Conservation (phyloP, 495 filamentous ascomycete species). For the Aspergillus leporis region DNA sequence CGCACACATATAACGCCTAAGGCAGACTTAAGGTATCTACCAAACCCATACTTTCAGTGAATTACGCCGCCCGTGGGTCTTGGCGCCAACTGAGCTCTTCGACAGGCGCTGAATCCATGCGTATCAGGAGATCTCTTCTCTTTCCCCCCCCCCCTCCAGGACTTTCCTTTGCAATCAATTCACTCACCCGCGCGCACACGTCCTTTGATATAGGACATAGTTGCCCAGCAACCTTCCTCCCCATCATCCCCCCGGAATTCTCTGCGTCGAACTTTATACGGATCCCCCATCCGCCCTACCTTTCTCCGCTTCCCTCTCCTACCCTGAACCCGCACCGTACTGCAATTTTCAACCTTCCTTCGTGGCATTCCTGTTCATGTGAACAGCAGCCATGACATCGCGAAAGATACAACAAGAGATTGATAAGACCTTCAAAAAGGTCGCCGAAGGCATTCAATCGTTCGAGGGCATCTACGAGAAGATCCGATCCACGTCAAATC, state of each 20-base stretch:
- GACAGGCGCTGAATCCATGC: background rate
- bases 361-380: conserved; percentile 13
- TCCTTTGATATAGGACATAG: background rate
- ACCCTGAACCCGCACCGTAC: background rate
- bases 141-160: background rate
- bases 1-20: background rate
- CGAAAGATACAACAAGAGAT: conserved; percentile 96
- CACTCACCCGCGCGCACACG: background rate
- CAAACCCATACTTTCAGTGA: background rate
- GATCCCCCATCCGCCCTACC: conserved; percentile 1
- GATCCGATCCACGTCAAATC: conserved; percentile 84
- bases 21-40: background rate
- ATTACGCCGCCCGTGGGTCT: conserved; percentile 6
- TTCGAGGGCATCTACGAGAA: conserved; percentile 97
- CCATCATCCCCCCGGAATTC: background rate
- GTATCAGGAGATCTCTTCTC: background rate
- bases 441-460: conserved; percentile 83
- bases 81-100: conserved; percentile 7
- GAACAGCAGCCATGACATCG: conserved; percentile 68
- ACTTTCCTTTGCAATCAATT: background rate
- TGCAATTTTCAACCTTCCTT: background rate
- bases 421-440: conserved; percentile 98
- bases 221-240: conserved; percentile 4
- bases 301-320: conserved; percentile 7
- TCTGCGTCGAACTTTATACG: background rate